These are phyloP conservation scores for Xylaria sp. DNA, from an alignment of 2,329 filamentous ascomycete genomes.

Conservation along the genomic window DNA sequence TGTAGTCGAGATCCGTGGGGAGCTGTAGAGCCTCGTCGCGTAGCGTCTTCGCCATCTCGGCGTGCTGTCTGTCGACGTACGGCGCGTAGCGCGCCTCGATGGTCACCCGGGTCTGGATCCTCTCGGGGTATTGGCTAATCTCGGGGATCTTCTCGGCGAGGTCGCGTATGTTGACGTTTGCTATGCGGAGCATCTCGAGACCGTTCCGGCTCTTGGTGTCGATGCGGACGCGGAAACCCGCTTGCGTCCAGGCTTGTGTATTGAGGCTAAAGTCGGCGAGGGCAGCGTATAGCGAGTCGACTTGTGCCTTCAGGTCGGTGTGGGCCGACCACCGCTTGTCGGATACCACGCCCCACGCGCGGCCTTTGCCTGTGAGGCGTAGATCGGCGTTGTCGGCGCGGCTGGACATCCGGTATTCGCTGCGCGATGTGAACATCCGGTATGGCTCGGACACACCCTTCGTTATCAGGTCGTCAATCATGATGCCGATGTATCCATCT, in stretches of 20 bases:
- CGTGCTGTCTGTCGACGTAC: conserved; percentile 79
- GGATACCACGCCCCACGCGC: conserved; percentile 79
- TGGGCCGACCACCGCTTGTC: conserved; percentile 81
- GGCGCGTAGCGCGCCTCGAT: conserved; percentile 90
- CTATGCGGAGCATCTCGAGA: conserved; percentile 80
- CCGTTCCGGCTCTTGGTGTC: conserved; percentile 76
- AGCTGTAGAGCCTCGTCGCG: conserved; percentile 80
- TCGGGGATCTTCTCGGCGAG: conserved; percentile 68
- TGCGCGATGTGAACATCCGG: conserved; percentile 96
- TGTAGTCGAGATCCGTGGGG: conserved; percentile 81
- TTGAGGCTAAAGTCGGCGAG: conserved; percentile 69
- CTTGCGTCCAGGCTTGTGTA: conserved; percentile 72
- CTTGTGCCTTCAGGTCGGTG: conserved; percentile 71
- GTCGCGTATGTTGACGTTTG: conserved; percentile 66
- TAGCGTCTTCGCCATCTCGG: conserved; percentile 72
- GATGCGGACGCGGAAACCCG: conserved; percentile 74
- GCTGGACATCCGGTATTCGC: conserved; percentile 92
- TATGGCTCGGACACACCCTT: conserved; percentile 98
- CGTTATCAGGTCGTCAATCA: conserved; percentile 97
- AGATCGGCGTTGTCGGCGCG: conserved; percentile 94
- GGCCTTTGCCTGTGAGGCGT: conserved; percentile 82
- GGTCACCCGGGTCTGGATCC: conserved; percentile 74
- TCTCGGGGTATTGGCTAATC: conserved; percentile 63
- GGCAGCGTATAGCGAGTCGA: conserved; percentile 70
- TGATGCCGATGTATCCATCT: conserved; percentile 96